Evolutionary conservation across 768 basidiomycete genomes (phyloP).

Genomic region (Boletus pseudopeckii): DNA sequence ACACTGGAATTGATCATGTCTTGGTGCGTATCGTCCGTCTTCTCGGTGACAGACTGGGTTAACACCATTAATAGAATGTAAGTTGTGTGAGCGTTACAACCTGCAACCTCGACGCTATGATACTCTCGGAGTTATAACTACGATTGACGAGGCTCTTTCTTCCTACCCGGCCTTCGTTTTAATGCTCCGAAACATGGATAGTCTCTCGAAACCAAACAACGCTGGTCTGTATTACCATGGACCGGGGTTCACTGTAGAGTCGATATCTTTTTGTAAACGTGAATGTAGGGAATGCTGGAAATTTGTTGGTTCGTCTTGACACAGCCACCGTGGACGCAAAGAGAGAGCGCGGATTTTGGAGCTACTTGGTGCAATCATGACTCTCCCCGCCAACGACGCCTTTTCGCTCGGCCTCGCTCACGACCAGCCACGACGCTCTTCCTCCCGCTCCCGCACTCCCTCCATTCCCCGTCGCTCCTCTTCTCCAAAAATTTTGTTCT

Average conservation of each 20-base stretch:
- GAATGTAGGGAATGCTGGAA: too few species aligned
- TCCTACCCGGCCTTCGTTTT: slow-evolving; percentile 75
- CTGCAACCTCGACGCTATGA: neutral
- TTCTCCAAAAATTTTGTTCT: slow-evolving; percentile 46
- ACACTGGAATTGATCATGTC: neutral
- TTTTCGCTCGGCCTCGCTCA: slow-evolving; percentile 35
- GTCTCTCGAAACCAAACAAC: slow-evolving; percentile 64
- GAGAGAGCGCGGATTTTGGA: neutral
- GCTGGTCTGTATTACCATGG: slow-evolving; percentile 19
- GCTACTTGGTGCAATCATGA: slow-evolving; percentile 15
- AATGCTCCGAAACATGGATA: slow-evolving; percentile 72
- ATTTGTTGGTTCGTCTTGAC: neutral
- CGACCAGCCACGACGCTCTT: slow-evolving; percentile 32
- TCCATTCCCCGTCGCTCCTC: slow-evolving; percentile 40
- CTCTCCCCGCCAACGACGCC: slow-evolving; percentile 35
- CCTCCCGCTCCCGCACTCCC: slow-evolving; percentile 18
- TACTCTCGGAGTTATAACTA: slow-evolving; percentile 80
- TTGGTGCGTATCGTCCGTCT: neutral
- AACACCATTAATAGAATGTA: neutral
- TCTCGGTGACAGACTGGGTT: neutral
- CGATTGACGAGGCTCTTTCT: slow-evolving; percentile 56
- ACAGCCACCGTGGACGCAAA: slow-evolving; percentile 10
- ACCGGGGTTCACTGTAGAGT: slow-evolving; percentile 34
- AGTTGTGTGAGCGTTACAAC: too few species aligned
- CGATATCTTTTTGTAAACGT: slow-evolving; percentile 14